Percentiles rank a stretch among this genome's conserved stretches.
Evolutionary conservation across 2,329 filamentous ascomycete genomes (phyloP).

Genomic region (Acrodontium crateriforme): DNA sequence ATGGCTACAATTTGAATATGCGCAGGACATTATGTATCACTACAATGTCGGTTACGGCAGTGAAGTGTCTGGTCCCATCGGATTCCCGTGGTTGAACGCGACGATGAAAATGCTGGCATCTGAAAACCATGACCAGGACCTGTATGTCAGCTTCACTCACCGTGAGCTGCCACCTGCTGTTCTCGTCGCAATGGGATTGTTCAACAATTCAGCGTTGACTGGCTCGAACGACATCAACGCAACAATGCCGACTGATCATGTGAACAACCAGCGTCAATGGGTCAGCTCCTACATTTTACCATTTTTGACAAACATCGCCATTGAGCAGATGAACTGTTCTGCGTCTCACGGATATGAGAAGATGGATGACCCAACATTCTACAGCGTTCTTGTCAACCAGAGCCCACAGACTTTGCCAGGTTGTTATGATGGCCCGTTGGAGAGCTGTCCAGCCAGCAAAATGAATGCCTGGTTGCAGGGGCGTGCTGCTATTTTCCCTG

Average conservation of each 20-base stretch:
- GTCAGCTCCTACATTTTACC: slow-evolving; percentile 48
- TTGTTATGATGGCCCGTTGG: slow-evolving; percentile 37
- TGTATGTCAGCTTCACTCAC: slow-evolving; percentile 57
- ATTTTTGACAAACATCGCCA: slow-evolving; percentile 51
- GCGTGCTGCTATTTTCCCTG: slow-evolving; percentile 30
- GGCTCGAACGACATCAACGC: slow-evolving; percentile 42
- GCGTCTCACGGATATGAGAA: slow-evolving; percentile 42
- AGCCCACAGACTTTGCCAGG: slow-evolving; percentile 35
- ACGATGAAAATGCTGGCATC: slow-evolving; percentile 39
- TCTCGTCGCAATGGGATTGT: slow-evolving; percentile 52
- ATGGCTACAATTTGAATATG: slow-evolving; percentile 50
- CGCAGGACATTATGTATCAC: slow-evolving; percentile 55
- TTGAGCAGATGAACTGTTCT: slow-evolving; percentile 49
- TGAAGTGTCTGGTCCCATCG: slow-evolving; percentile 41
- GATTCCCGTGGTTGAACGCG: slow-evolving; percentile 53
- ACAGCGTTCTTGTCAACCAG: slow-evolving; percentile 38
- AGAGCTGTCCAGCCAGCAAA: slow-evolving; percentile 32
- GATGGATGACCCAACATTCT: slow-evolving; percentile 26
- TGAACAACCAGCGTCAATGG: slow-evolving; percentile 53
- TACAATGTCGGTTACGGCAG: slow-evolving; percentile 56
- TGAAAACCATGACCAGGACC: slow-evolving; percentile 36
- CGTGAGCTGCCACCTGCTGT: slow-evolving; percentile 55
- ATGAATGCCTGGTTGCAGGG: slow-evolving; percentile 32
- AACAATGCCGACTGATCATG: slow-evolving; percentile 49
- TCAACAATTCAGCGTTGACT: slow-evolving; percentile 50